Evolutionary conservation across 768 basidiomycete species (phyloP), one percentile per base, ranked within the genome.

Genomic region (Naganishia kalamii): DNA sequence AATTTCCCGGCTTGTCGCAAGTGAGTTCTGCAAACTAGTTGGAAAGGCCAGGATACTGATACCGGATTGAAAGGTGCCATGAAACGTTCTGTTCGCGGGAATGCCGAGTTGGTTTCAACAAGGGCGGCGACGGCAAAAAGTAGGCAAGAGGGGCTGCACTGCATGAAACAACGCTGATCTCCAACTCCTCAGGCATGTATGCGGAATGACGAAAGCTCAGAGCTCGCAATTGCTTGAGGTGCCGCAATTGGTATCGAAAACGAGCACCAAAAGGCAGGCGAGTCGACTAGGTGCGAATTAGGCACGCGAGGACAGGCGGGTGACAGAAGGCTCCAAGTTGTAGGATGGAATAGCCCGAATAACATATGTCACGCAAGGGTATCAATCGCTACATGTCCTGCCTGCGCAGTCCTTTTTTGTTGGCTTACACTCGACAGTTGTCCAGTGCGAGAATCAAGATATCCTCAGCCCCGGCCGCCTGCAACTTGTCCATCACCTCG

Each of bases 381-480:
- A 44, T 44, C 43, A 6, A 44, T 44, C 43, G 43, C 43, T 44
- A 44, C 43, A 44, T 44, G 7, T 32, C 11, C 13, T 41, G 12
- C 54, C 37, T 17, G 19, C 29, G 21, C 43, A 1, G 12, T 46
- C 44, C 25, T 29, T 32, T 21, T 61, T 19, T 5, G 29, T 23
- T 21, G 2, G 44, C 52, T 57, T 49, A 90, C 32, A 97, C 93
- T 77, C 92, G 85, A 81, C 93, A 98, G 77, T 98, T 97, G 76
- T 91, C 87, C 69, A 99, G 79, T 68, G 86, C 89, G 75, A 94
- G 88, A 60, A 93, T 85, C 69, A 98, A 79, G 49, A 98, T 83
- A 74, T 99, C 96, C 77, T 90, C 85, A 3, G 96, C 94, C 17
- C 96, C 96, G 41, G 86, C 82, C 60, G 80, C 83, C 68, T 87